Evolutionary conservation across 208 protist genomes (phyloP).

Genomic region (Trypanosomatidae sp.): DNA sequence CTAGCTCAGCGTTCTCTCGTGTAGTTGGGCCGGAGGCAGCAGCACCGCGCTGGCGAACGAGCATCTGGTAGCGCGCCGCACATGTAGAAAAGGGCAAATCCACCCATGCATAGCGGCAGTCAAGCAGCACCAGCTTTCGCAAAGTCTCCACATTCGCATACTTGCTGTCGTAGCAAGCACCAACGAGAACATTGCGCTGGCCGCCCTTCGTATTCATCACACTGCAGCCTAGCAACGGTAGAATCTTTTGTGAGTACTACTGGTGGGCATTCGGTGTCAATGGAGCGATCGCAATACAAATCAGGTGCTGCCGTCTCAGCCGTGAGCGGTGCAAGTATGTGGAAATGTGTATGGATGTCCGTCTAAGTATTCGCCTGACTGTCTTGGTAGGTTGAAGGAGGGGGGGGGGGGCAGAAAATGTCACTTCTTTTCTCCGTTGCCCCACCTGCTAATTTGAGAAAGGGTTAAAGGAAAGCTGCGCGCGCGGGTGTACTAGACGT

Average conservation of each 20-base stretch:
- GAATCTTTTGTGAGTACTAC: background rate
- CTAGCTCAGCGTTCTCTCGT: background rate
- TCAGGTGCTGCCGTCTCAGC: background rate
- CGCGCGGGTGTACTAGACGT: background rate
- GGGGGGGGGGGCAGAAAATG: background rate
- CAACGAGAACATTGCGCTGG: background rate
- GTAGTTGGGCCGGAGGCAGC: background rate
- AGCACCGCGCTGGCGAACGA: conserved; percentile 4
- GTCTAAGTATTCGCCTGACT: too few species aligned
- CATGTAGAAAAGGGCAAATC: conserved; percentile 1
- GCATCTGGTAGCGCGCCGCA: background rate
- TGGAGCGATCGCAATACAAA: background rate
- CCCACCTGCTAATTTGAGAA: background rate
- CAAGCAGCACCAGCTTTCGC: conserved; percentile 10
- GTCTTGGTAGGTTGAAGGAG: background rate
- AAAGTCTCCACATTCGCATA: conserved; percentile 8
- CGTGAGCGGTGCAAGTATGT: background rate
- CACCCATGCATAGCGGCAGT: conserved; percentile 23
- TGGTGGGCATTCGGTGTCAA: background rate
- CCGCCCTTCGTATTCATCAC: background rate
- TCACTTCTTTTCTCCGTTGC: background rate
- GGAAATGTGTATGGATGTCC: background rate
- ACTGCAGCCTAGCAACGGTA: background rate
- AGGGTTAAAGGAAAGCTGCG: background rate
- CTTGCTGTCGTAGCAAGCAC: conserved; percentile 4